phyloP scores from a whole-genome alignment of 768 basidiomycete genomes.

The Boletus sp. region DNA sequence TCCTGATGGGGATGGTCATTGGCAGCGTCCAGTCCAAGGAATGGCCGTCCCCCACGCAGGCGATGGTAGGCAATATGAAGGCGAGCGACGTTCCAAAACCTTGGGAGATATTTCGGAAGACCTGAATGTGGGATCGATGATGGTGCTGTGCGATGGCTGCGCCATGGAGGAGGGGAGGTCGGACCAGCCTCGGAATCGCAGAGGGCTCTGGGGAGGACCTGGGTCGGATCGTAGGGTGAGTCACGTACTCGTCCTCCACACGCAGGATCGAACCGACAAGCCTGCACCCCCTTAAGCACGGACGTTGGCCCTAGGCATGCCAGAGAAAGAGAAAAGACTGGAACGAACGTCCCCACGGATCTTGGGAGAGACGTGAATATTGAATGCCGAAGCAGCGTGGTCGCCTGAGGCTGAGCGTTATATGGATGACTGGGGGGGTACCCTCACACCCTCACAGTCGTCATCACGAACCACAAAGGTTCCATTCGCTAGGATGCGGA shows the following conservation, averaged over 20 bases:
- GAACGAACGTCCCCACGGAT: neutral
- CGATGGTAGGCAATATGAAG: neutral
- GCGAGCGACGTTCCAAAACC: neutral
- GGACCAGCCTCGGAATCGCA: neutral
- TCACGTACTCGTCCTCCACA: neutral
- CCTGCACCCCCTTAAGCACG: neutral
- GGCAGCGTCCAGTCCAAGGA: neutral
- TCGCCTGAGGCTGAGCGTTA: neutral
- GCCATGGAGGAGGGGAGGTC: neutral
- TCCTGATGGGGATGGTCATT: neutral
- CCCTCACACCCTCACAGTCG: constrained; percentile 20
- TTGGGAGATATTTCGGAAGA: neutral
- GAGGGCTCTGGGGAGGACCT: neutral
- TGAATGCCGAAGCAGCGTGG: neutral
- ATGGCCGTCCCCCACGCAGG: neutral
- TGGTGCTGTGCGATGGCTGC: neutral
- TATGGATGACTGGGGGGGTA: constrained; percentile 9
- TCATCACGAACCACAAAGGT: neutral
- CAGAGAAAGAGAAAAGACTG: neutral
- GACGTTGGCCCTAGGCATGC: neutral
- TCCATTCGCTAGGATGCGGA: no score
- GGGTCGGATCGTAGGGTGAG: neutral
- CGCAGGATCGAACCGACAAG: neutral
- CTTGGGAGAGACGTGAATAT: neutral
- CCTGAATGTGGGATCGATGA: neutral